Conservation (phyloP, 176 grass and related monocot species). For the Aegilops sharonensis region DNA sequence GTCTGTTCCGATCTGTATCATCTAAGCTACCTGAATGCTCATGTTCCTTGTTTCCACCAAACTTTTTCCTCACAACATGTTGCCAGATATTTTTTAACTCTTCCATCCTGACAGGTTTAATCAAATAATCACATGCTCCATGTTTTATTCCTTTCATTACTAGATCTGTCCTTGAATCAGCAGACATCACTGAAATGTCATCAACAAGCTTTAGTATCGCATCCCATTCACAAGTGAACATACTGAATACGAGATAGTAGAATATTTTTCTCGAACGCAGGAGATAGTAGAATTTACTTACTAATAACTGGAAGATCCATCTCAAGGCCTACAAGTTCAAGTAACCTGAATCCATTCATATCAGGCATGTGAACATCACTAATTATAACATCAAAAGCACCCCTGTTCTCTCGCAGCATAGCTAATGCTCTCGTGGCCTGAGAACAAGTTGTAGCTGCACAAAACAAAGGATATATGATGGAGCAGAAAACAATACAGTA, state of each 20-base stretch:
- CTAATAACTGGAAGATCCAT: slow-evolving; percentile 99
- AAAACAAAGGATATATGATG: slow-evolving; percentile 11
- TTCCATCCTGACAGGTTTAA: slow-evolving; percentile 94
- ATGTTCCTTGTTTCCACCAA: slow-evolving; percentile 65
- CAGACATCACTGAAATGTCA: slow-evolving; percentile 91
- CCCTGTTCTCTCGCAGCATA: slow-evolving; percentile 86
- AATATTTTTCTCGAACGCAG: background rate
- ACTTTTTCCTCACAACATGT: slow-evolving; percentile 92
- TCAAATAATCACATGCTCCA: slow-evolving; percentile 95
- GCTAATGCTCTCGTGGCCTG: slow-evolving; percentile 72
- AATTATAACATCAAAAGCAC: slow-evolving; percentile 90
- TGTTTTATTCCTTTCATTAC: slow-evolving; percentile 99
- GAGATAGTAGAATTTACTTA: slow-evolving; percentile 52
- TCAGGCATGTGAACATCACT: slow-evolving; percentile 99
- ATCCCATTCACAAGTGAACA: background rate
- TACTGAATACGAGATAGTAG: slow-evolving; percentile 13
- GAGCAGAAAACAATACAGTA: background rate
- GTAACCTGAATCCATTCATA: slow-evolving; percentile 93
- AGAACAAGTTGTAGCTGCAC: slow-evolving; percentile 83
- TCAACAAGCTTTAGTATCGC: slow-evolving; percentile 19
- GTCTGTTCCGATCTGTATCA: slow-evolving; percentile 62
- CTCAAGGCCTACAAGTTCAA: slow-evolving; percentile 96
- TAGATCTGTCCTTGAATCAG: slow-evolving; percentile 81
- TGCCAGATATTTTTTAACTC: slow-evolving; percentile 99
- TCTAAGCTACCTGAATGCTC: slow-evolving; percentile 94